Percentiles rank a stretch among this genome's conserved stretches.
These are phyloP conservation scores for Pythium phragmitis DNA, from an alignment of 352 stramenopile genomes.

Conservation along the genomic window DNA sequence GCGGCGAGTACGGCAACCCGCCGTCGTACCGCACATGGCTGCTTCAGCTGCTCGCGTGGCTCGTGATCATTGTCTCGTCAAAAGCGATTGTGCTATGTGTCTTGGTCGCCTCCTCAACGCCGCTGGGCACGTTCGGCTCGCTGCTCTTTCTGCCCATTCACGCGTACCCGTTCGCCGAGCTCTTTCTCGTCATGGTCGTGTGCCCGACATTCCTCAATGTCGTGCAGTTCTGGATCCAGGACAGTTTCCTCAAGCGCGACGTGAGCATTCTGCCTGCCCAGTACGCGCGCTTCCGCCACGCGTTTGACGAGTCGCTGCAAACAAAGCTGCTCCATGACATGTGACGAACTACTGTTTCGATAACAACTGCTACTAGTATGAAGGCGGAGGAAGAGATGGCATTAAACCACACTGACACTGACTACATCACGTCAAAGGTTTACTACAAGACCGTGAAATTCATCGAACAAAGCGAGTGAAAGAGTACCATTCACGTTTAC, in stretches of 20 bases:
- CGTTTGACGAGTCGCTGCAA: slow-evolving; percentile 67
- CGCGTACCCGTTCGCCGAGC: slow-evolving; percentile 63
- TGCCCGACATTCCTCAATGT: slow-evolving; percentile 85
- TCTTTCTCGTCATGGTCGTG: slow-evolving; percentile 79
- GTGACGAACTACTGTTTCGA: slow-evolving; percentile 1
- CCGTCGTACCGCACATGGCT: slow-evolving; percentile 67
- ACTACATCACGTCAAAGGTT: too few species aligned
- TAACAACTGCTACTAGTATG: background rate
- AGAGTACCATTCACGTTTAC: too few species aligned
- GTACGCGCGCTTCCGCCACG: slow-evolving; percentile 64
- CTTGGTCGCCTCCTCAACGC: slow-evolving; percentile 46
- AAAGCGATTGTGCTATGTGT: slow-evolving; percentile 79
- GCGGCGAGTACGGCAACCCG: slow-evolving; percentile 71
- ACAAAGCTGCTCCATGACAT: slow-evolving; percentile 56
- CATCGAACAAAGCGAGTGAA: too few species aligned
- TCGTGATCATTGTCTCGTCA: slow-evolving; percentile 77
- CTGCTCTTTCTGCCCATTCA: slow-evolving; percentile 63
- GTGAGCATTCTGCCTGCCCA: slow-evolving; percentile 53
- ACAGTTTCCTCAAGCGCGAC: slow-evolving; percentile 82
- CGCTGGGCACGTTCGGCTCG: slow-evolving; percentile 58
- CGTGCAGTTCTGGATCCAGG: slow-evolving; percentile 86
- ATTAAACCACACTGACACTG: too few species aligned
- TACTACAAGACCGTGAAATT: too few species aligned
- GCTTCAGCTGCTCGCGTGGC: slow-evolving; percentile 57
- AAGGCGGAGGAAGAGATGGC: too few species aligned